phyloP scores from a whole-genome alignment of 495 filamentous ascomycete species.

The Pyrenula aspistea region DNA sequence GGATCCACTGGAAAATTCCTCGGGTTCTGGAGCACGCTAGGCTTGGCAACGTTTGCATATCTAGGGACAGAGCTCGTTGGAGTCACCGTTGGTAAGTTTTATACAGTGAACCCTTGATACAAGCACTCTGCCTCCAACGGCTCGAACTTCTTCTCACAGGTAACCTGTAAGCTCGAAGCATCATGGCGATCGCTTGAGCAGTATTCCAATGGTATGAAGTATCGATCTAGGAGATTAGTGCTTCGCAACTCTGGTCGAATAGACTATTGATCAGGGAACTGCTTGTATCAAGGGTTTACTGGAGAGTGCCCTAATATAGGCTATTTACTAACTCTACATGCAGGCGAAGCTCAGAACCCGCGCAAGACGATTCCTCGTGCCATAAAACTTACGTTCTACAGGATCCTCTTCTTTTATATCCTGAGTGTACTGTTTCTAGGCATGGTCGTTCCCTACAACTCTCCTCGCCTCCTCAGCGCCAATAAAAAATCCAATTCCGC shows the following conservation, averaged over 20 bases:
- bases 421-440: slow-evolving; percentile 40
- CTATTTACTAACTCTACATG: background rate
- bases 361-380: slow-evolving; percentile 65
- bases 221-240: no score
- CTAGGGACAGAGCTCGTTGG: slow-evolving; percentile 79
- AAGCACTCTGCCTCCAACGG: no score
- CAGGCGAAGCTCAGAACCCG: slow-evolving; percentile 61
- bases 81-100: slow-evolving; percentile 34
- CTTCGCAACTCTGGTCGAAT: no score
- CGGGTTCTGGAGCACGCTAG: slow-evolving; percentile 66
- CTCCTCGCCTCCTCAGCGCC: slow-evolving; percentile 40
- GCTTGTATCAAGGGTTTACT: no score
- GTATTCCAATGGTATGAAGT: no score
- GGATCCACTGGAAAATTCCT: slow-evolving; percentile 47
- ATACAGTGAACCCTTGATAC: no score
- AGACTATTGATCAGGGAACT: no score
- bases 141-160: no score
- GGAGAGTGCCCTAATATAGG: no score
- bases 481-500: slow-evolving; percentile 26
- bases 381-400: slow-evolving; percentile 71
- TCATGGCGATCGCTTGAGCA: no score
- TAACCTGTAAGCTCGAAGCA: no score
- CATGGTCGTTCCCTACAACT: slow-evolving; percentile 45
- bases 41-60: slow-evolving; percentile 73
- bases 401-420: slow-evolving; percentile 73